Percentiles rank a stretch among this genome's conserved stretches.
Evolutionary conservation across 305 asterid species (phyloP).

Genomic region (Fraxinus angustifolia): DNA sequence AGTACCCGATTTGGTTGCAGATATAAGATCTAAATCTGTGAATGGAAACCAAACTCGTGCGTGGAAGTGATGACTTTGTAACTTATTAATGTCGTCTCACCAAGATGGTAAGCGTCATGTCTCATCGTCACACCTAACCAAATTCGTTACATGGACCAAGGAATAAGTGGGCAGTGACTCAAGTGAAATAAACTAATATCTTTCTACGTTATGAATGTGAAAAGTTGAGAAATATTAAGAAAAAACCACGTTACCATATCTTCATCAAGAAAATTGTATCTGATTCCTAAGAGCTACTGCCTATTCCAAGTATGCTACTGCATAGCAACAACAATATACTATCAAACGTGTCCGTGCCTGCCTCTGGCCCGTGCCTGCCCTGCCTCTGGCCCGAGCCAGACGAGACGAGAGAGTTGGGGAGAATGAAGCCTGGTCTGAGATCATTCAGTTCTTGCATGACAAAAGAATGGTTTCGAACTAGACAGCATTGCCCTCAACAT

Average conservation of each 20-base stretch:
- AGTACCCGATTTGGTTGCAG: neutral
- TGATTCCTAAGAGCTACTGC: neutral
- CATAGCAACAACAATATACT: too few relatives aligned
- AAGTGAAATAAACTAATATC: neutral
- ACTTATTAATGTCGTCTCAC: neutral
- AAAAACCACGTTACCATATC: neutral
- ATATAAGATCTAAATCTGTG: neutral
- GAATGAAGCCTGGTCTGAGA: constrained; percentile 96
- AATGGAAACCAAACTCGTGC: neutral
- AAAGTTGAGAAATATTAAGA: neutral
- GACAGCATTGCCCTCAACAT: constrained; percentile 28
- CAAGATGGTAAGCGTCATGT: neutral
- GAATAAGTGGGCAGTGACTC: neutral
- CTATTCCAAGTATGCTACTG: neutral
- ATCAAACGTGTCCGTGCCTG: neutral
- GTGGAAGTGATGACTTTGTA: neutral
- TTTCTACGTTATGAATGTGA: neutral
- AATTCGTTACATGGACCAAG: neutral
- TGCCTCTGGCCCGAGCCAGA: neutral
- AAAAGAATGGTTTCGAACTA: constrained; percentile 27
- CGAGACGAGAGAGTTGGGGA: constrained; percentile 43
- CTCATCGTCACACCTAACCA: neutral
- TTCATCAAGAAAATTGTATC: neutral
- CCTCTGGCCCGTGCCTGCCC: neutral
- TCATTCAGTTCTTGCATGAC: constrained; percentile 28